phyloP scores from a whole-genome alignment of 2,329 filamentous ascomycete species.

The Claviceps sorghi region DNA sequence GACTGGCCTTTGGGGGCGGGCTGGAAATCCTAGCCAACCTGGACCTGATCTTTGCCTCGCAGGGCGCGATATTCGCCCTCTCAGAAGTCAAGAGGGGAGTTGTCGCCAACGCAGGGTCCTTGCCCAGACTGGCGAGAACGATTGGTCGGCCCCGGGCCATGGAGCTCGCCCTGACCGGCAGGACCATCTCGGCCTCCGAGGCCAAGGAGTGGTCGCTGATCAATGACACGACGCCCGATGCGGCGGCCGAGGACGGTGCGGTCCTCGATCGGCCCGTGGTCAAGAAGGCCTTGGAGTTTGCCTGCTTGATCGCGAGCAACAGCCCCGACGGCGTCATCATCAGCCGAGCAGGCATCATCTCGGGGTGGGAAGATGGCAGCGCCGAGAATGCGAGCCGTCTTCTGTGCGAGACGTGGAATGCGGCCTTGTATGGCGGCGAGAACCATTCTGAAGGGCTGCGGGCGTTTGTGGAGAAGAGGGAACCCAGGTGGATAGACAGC shows the following conservation, averaged over 20 bases:
- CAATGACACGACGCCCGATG: conserved; percentile 43
- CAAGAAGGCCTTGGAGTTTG: conserved; percentile 45
- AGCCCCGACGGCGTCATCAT: conserved; percentile 66
- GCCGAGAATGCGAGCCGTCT: conserved; percentile 45
- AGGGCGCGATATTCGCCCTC: conserved; percentile 46
- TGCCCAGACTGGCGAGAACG: conserved; percentile 50
- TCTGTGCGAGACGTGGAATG: conserved; percentile 43
- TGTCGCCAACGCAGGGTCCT: conserved; percentile 53
- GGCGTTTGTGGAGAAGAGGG: conserved; percentile 65
- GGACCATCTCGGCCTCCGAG: conserved; percentile 42
- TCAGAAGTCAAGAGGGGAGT: conserved; percentile 61
- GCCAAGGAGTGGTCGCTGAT: conserved; percentile 53
- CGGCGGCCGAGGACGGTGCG: conserved; percentile 10
- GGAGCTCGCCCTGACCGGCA: conserved; percentile 55
- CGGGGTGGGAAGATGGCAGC: conserved; percentile 57
- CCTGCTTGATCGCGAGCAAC: conserved; percentile 45
- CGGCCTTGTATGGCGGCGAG: conserved; percentile 45
- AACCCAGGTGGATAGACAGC: conserved; percentile 51
- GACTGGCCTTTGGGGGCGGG: conserved; percentile 59
- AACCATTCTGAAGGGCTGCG: conserved; percentile 61
- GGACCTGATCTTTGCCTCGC: conserved; percentile 53
- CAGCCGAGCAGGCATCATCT: conserved; percentile 53
- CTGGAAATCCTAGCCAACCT: conserved; percentile 63
- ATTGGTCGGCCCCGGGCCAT: conserved; percentile 56
- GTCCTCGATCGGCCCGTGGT: conserved; percentile 25